These are phyloP conservation scores for Haematococcus lacustris DNA, from an alignment of 139 green algal genomes.

Conservation along the genomic window DNA sequence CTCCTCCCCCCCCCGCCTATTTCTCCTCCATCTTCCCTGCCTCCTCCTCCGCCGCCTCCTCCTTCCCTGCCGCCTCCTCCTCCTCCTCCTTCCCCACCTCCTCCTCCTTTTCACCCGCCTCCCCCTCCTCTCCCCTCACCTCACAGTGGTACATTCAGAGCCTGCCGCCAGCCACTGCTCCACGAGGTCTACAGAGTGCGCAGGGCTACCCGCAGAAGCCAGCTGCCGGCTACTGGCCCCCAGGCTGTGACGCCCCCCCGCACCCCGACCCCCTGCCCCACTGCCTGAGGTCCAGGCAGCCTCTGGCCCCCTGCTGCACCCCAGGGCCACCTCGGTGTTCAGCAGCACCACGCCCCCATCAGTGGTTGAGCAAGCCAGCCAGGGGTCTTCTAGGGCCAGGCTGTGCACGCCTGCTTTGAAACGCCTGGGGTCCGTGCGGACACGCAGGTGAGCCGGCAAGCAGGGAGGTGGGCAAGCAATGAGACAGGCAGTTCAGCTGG, in stretches of 20 bases:
- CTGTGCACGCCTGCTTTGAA: constrained; percentile 10
- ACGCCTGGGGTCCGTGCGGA: background rate
- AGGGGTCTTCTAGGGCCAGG: constrained; percentile 59
- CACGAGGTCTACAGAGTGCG: constrained; percentile 34
- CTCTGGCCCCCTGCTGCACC: background rate
- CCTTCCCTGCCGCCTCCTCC: too few relatives aligned
- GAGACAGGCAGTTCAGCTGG: too few relatives aligned
- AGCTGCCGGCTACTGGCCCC: constrained; percentile 30
- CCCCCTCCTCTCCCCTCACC: too few relatives aligned
- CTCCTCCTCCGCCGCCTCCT: too few relatives aligned
- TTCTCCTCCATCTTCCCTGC: too few relatives aligned
- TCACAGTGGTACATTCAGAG: background rate
- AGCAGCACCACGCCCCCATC: constrained; percentile 14
- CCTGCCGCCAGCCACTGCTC: constrained; percentile 36
- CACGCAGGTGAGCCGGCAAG: background rate
- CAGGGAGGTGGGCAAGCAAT: background rate
- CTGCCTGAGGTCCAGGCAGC: background rate
- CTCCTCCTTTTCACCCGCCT: too few relatives aligned
- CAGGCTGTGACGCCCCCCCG: background rate
- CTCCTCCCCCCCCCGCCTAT: too few relatives aligned
- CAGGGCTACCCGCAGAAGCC: constrained; percentile 1
- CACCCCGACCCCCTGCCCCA: background rate
- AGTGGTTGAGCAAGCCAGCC: constrained; percentile 31
- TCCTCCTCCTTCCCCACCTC: too few relatives aligned
- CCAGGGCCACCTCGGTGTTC: background rate